Base-by-base conservation (phyloP, 192 early-diverging fungal genomes). In the Coemansia sp. region DNA sequence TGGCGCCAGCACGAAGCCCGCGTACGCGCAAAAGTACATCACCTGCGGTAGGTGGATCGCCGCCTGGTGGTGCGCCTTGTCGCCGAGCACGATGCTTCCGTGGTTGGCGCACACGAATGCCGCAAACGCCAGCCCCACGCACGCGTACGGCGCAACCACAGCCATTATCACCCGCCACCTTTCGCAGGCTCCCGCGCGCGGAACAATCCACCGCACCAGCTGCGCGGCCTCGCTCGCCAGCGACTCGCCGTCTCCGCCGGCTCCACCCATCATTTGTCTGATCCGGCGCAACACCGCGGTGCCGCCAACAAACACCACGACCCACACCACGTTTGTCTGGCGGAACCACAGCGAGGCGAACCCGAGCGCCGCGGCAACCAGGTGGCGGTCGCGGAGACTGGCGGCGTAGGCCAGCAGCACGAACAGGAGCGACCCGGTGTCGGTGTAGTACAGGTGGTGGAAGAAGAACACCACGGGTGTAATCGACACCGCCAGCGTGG, bases 281-380 rank as follows among this genome's bases (percentile, higher is more conserved):
- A 85, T 45, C 60, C 63, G 49, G 6, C 49, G 53, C 54, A 81
- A 43, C 7, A 49, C 67, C 0, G 75, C 83, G 13, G 70, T 43
- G 17, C 40, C 38, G 41, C 70, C 75, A 22, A 90, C 84, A 68
- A 96, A 92, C 16, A 80, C 74, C 32, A 32, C 22, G 10, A 91
- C 75, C 97, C 97, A 99, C 0, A 96, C 83, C 16, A 90, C 88
- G 72, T 99, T 99, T 25, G 95, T 99, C 72, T 99, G 97, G 11
- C 97, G 85, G 75, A 95, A 91, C 53, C 86, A 84, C 32, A 92
- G 67, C 22, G 90, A 81, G 2, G 81, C 38, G 2, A 72, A 67
- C 64, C 88, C 70, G 77, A 90, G 88, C 61, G 85, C 19, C 2
- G 86, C 91, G 25, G 92, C 89, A 7, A 63, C 5, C 38, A 67